Evolutionary conservation across 2,329 filamentous ascomycete species (phyloP).

Genomic region (Penicillium sp.): DNA sequence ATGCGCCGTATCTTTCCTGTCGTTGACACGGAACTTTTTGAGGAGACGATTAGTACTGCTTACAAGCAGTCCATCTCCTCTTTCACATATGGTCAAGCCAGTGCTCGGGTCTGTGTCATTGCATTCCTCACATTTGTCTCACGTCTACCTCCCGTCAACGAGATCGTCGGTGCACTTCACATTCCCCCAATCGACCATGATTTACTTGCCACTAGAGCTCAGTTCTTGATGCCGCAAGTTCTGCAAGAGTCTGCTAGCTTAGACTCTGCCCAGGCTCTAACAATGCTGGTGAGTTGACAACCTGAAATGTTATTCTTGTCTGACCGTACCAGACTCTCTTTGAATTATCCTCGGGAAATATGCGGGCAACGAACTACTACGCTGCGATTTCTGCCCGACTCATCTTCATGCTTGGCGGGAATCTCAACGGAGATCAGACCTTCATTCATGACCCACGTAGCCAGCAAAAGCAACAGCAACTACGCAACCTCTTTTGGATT

Average conservation of each 20-base stretch:
- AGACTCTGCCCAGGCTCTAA: constrained; percentile 47
- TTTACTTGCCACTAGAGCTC: constrained; percentile 43
- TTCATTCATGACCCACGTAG: constrained; percentile 13
- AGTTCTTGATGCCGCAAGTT: constrained; percentile 46
- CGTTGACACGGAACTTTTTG: constrained; percentile 51
- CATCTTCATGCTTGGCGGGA: constrained; percentile 53
- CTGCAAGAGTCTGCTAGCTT: constrained; percentile 47
- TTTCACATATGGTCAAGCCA: constrained; percentile 29
- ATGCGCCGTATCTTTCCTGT: constrained; percentile 52
- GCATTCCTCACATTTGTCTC: constrained; percentile 49
- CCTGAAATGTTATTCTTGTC: neutral
- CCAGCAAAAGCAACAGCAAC: constrained; percentile 26
- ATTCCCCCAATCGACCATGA: constrained; percentile 42
- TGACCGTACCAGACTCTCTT: constrained; percentile 40
- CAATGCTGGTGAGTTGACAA: constrained; percentile 50
- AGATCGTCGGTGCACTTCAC: neutral
- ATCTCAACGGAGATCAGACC: constrained; percentile 30
- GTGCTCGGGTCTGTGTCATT: constrained; percentile 51
- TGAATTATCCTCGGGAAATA: constrained; percentile 49
- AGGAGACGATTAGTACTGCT: constrained; percentile 47
- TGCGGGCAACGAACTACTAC: constrained; percentile 50
- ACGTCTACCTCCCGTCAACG: constrained; percentile 21
- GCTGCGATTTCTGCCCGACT: constrained; percentile 50
- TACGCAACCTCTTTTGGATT: constrained; percentile 55
- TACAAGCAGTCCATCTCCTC: constrained; percentile 36